phyloP scores from a whole-genome alignment of 805 yeast species.

The Ogataea thermomethanolica region DNA sequence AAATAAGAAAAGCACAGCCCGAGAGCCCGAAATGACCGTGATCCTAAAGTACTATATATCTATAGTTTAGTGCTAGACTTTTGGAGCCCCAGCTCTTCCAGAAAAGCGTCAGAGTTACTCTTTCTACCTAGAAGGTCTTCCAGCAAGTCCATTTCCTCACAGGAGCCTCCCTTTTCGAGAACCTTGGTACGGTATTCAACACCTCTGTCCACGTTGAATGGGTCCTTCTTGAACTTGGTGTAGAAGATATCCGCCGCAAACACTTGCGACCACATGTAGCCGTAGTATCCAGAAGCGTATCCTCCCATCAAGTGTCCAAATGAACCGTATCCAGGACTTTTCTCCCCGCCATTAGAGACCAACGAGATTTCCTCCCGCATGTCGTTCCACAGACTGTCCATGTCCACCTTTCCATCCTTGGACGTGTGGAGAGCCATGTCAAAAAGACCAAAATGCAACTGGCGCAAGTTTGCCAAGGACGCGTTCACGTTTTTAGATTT shows the following conservation, averaged over 20 bases:
- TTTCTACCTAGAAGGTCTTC: conserved; percentile 68
- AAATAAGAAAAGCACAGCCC: neutral
- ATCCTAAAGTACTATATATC: neutral
- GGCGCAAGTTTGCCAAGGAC: conserved; percentile 68
- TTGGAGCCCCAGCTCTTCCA: conserved; percentile 54
- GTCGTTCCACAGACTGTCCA: conserved; percentile 59
- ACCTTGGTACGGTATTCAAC: conserved; percentile 65
- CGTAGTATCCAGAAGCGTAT: conserved; percentile 83
- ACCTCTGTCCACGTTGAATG: conserved; percentile 62
- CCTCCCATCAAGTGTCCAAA: conserved; percentile 84
- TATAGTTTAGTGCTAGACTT: conserved; percentile 1
- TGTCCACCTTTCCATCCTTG: conserved; percentile 44
- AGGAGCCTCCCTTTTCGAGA: conserved; percentile 68
- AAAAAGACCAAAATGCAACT: conserved; percentile 73
- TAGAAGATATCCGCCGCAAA: conserved; percentile 82
- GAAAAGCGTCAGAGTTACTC: conserved; percentile 71
- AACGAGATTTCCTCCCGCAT: conserved; percentile 61
- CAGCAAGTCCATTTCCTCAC: conserved; percentile 64
- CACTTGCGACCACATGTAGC: conserved; percentile 82
- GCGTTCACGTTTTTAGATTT: conserved; percentile 73
- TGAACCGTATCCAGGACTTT: conserved; percentile 67
- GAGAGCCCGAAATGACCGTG: neutral
- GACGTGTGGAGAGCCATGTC: conserved; percentile 68
- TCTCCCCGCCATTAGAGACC: conserved; percentile 50
- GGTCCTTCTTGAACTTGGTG: conserved; percentile 62